Conservation (phyloP, 371 early-diverging fungal species). For the Dentiscutata heterogama region DNA sequence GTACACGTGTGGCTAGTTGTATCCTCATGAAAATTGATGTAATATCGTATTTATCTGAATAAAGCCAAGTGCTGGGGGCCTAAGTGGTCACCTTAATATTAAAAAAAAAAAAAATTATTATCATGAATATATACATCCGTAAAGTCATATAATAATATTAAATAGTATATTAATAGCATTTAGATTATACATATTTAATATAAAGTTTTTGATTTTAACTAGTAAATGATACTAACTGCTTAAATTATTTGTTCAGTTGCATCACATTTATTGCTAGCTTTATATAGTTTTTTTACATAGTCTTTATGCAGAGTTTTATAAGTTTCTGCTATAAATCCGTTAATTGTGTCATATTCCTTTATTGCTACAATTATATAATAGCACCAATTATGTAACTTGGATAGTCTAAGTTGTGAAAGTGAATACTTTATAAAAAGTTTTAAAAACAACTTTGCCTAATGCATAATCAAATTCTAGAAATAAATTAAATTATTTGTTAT, state of each 20-base stretch:
- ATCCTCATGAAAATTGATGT: too few relatives aligned
- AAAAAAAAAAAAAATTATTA: too few relatives aligned
- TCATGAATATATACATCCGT: too few relatives aligned
- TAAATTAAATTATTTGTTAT: neutral
- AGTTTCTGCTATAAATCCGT: neutral
- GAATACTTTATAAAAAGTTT: neutral
- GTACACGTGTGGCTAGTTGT: too few relatives aligned
- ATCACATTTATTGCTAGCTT: neutral
- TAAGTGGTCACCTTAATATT: too few relatives aligned
- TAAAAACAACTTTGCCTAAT: neutral
- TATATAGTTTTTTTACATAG: neutral
- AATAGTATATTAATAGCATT: too few relatives aligned
- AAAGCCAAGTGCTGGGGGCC: too few relatives aligned
- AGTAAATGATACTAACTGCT: neutral
- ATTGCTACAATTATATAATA: neutral
- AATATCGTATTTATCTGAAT: too few relatives aligned
- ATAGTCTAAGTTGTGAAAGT: neutral
- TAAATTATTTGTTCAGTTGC: neutral
- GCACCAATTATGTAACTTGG: neutral
- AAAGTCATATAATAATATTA: too few relatives aligned
- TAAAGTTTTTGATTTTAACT: too few relatives aligned
- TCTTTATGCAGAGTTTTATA: neutral
- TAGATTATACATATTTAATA: too few relatives aligned
- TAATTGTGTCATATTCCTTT: neutral
- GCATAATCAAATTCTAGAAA: neutral